phyloP scores from a whole-genome alignment of 768 basidiomycete genomes.

The Pholiota molesta region DNA sequence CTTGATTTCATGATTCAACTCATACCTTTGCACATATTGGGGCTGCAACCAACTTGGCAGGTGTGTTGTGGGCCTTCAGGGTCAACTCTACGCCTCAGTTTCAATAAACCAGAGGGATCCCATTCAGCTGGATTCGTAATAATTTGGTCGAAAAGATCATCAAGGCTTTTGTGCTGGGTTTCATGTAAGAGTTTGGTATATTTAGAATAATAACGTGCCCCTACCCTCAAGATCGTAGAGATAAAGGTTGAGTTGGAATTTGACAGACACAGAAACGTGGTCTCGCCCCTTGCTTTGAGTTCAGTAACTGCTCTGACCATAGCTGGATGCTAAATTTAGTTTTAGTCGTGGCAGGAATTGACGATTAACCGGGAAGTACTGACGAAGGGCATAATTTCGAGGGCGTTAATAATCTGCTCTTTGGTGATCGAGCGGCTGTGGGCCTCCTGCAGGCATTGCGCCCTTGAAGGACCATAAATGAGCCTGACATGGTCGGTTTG shows the following conservation, averaged over 20 bases:
- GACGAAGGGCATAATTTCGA: slow-evolving; percentile 87
- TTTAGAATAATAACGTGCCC: slow-evolving; percentile 7
- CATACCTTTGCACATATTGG: slow-evolving; percentile 97
- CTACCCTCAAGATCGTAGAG: slow-evolving; percentile 84
- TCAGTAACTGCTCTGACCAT: slow-evolving; percentile 89
- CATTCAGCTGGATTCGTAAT: slow-evolving; percentile 94
- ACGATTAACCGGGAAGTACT: slow-evolving; percentile 27
- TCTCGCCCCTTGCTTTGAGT: slow-evolving; percentile 66
- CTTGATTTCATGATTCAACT: background rate
- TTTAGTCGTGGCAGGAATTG: background rate
- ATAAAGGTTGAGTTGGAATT: slow-evolving; percentile 95
- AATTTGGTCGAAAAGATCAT: slow-evolving; percentile 76
- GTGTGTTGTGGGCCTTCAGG: slow-evolving; percentile 78
- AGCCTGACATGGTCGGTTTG: background rate
- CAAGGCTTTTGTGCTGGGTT: slow-evolving; percentile 73
- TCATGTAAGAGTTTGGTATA: slow-evolving; percentile 1
- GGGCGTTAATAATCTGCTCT: slow-evolving; percentile 75
- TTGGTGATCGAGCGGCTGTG: slow-evolving; percentile 69
- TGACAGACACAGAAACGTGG: slow-evolving; percentile 89
- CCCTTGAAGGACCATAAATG: slow-evolving; percentile 26
- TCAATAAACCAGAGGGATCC: slow-evolving; percentile 68
- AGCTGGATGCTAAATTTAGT: slow-evolving; percentile 79
- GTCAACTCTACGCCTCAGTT: slow-evolving; percentile 75
- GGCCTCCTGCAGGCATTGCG: slow-evolving; percentile 71
- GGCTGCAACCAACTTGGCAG: slow-evolving; percentile 87